Evolutionary conservation across 1,284 basidiomycete genomes (phyloP).

Genomic region (Rhodotorula sp.): DNA sequence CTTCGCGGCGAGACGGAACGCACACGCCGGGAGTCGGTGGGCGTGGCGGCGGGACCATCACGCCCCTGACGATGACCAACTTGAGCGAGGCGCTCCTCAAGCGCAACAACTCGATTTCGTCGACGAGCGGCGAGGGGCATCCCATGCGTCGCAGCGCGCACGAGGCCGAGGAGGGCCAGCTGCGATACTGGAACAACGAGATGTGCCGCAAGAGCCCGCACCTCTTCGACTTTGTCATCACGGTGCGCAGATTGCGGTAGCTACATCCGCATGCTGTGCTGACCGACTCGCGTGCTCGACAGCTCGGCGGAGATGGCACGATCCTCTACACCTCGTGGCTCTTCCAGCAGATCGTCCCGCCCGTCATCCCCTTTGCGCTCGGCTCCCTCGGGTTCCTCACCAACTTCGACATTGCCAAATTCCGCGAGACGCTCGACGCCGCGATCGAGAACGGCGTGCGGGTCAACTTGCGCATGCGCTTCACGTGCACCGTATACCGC

Average conservation of each 20-base stretch:
- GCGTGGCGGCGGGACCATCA: slow-evolving; percentile 19
- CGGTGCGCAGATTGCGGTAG: slow-evolving; percentile 59
- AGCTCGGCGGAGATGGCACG: slow-evolving; percentile 97
- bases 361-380: slow-evolving; percentile 95
- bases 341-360: slow-evolving; percentile 96
- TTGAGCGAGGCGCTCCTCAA: slow-evolving; percentile 37
- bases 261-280: background rate
- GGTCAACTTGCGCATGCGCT: slow-evolving; percentile 97
- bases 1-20: background rate
- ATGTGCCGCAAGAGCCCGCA: slow-evolving; percentile 93
- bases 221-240: slow-evolving; percentile 96
- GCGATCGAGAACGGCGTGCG: slow-evolving; percentile 91
- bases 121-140: slow-evolving; percentile 6
- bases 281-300: slow-evolving; percentile 11
- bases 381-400: slow-evolving; percentile 98
- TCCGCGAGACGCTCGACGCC: slow-evolving; percentile 82
- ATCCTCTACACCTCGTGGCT: slow-evolving; percentile 99
- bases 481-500: slow-evolving; percentile 97
- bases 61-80: slow-evolving; percentile 35
- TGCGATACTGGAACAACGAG: slow-evolving; percentile 94
- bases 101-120: slow-evolving; percentile 29
- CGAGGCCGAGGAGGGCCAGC: slow-evolving; percentile 71
- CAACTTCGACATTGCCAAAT: slow-evolving; percentile 92
- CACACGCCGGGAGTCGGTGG: background rate
- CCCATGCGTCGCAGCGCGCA: background rate